Percentiles rank a stretch among this genome's conserved stretches.
Conservation (phyloP, 768 basidiomycete species). For the Crepidotus variabilis region DNA sequence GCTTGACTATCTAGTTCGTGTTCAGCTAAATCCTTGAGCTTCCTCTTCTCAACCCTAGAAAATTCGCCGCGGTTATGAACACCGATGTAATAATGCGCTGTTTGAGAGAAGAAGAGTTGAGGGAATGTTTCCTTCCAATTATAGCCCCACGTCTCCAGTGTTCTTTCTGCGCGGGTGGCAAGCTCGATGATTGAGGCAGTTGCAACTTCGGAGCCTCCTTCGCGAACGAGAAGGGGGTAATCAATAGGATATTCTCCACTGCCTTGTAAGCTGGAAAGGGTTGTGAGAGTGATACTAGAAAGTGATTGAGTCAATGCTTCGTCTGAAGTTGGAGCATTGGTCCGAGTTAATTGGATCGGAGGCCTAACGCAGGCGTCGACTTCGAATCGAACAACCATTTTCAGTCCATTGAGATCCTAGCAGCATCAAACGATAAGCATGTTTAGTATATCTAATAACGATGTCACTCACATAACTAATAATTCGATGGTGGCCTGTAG, state of each 20-base stretch:
- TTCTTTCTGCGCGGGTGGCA: slow-evolving; percentile 36
- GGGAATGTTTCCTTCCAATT: slow-evolving; percentile 63
- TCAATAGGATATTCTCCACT: slow-evolving; percentile 9
- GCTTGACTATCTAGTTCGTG: slow-evolving; percentile 29
- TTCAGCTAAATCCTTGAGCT: slow-evolving; percentile 32
- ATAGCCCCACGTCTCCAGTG: slow-evolving; percentile 19
- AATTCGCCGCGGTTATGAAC: slow-evolving; percentile 56
- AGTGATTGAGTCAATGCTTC: slow-evolving; percentile 34
- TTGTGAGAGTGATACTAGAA: slow-evolving; percentile 26
- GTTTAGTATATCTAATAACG: not conserved
- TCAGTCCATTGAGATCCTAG: slow-evolving; percentile 56
- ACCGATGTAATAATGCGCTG: slow-evolving; percentile 55
- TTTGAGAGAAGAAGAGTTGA: slow-evolving; percentile 69
- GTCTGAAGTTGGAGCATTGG: slow-evolving; percentile 21
- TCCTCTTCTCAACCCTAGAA: slow-evolving; percentile 42
- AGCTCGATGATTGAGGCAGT: slow-evolving; percentile 43
- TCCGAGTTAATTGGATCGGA: slow-evolving; percentile 19
- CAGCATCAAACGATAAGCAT: not conserved
- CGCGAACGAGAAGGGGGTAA: slow-evolving; percentile 22
- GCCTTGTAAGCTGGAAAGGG: slow-evolving; percentile 7
- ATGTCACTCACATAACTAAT: slow-evolving; percentile 50
- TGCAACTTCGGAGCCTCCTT: slow-evolving; percentile 33
- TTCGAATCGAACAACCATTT: slow-evolving; percentile 55
- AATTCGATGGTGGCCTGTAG: slow-evolving; percentile 59
- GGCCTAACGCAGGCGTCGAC: slow-evolving; percentile 45